Evolutionary conservation across 495 filamentous ascomycete genomes (phyloP).

Genomic region (Tricharina praecox): DNA sequence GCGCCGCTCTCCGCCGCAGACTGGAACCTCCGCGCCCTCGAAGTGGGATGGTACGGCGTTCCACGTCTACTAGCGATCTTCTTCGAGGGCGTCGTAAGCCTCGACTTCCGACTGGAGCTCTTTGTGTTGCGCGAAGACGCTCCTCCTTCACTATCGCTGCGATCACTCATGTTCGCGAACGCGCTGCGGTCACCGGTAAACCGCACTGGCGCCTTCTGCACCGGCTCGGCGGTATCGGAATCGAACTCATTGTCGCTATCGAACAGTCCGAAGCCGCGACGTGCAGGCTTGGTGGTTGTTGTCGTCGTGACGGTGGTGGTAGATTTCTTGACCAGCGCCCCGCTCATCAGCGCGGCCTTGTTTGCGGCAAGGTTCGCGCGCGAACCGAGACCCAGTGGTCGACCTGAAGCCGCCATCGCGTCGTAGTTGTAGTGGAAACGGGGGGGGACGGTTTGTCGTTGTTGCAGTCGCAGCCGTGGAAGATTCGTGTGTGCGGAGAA

Average conservation of each 20-base stretch:
- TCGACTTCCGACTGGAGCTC: constrained; percentile 10
- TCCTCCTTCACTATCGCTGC: no score
- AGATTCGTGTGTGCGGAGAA: no score
- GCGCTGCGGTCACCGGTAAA: constrained; percentile 23
- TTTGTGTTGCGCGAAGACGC: neutral
- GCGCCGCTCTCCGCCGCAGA: constrained; percentile 9
- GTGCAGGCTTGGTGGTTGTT: neutral
- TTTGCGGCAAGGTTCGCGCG: neutral
- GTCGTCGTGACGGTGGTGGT: neutral
- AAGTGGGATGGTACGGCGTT: constrained; percentile 22
- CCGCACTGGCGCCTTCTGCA: constrained; percentile 12
- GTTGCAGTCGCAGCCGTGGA: no score
- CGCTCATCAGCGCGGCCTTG: neutral
- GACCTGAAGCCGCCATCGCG: neutral
- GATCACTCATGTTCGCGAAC: constrained; percentile 13
- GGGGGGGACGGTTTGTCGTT: no score
- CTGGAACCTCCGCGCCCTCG: constrained; percentile 18
- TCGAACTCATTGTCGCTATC: constrained; percentile 19
- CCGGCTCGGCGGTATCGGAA: constrained; percentile 4
- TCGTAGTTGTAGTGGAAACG: neutral
- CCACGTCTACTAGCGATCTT: constrained; percentile 12
- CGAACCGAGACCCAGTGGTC: constrained; percentile 4
- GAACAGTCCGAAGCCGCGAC: constrained; percentile 20
- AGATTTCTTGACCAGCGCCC: neutral
- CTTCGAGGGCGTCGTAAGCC: constrained; percentile 17